Evolutionary conservation across 2,329 filamentous ascomycete genomes (phyloP).

Genomic region (Sporothrix schenckii): DNA sequence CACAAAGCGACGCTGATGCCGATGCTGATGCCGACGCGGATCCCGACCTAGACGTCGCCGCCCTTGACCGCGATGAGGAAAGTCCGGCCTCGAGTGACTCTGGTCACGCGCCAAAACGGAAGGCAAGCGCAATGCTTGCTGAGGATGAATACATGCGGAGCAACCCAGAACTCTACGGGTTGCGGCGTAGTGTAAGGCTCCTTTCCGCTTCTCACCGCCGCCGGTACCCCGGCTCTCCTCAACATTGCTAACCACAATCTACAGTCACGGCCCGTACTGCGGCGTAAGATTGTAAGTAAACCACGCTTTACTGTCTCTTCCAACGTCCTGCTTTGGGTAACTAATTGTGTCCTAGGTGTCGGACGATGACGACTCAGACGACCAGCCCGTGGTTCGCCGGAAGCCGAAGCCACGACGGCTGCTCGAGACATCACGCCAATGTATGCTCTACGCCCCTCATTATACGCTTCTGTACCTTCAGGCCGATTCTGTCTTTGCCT

Average conservation of each 20-base stretch:
- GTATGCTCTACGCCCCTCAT: slow-evolving; percentile 26
- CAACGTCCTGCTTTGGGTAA: background rate
- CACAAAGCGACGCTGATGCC: slow-evolving; percentile 44
- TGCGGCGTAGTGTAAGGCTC: slow-evolving; percentile 80
- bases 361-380: slow-evolving; percentile 53
- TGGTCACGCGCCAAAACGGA: slow-evolving; percentile 71
- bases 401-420: slow-evolving; percentile 70
- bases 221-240: background rate
- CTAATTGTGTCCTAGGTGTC: slow-evolving; percentile 32
- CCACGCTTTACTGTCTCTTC: slow-evolving; percentile 28
- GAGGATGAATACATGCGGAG: slow-evolving; percentile 85
- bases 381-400: slow-evolving; percentile 61
- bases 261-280: slow-evolving; percentile 61
- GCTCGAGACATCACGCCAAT: slow-evolving; percentile 35
- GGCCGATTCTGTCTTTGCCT: background rate
- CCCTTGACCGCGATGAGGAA: slow-evolving; percentile 61
- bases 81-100: slow-evolving; percentile 73
- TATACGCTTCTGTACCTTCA: background rate
- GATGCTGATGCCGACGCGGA: slow-evolving; percentile 62
- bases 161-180: slow-evolving; percentile 92
- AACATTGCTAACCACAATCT: slow-evolving; percentile 42
- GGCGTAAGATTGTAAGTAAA: slow-evolving; percentile 61
- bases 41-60: slow-evolving; percentile 68
- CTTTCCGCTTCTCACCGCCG: slow-evolving; percentile 30
- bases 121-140: slow-evolving; percentile 57